Base-by-base conservation (phyloP, 1,284 basidiomycete genomes). In the Trametes versicolor region DNA sequence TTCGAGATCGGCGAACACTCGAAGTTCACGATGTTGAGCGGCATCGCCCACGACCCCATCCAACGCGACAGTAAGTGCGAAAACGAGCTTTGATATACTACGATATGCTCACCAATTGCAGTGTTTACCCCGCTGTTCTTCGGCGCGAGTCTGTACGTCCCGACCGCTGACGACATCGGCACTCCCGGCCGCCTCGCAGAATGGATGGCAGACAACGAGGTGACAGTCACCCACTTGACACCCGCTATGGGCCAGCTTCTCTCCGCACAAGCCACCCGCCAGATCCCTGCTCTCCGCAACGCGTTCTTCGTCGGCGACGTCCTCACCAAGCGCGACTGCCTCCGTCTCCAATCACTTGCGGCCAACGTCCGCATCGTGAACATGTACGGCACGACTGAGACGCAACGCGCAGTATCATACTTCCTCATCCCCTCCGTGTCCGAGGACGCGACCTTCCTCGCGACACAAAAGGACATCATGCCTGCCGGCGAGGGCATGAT, bases 251-350 rank as follows among this genome's bases (percentile, higher is more conserved):
- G 98, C 71, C 98, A 99, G 78, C 89, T 99, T 15, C 91, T 99
- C 56, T 98, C 97, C 9, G 96, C 97, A 0, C 96, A 99, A 78
- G 97, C 97, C 0, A 95, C 93, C 0, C 85, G 90, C 21, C 90
- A 94, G 74, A 98, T 99, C 70, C 93, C 95, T 0, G 87, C 91
- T 9, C 88, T 99, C 29, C 82, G 80, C 45, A 96, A 95, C 73
- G 98, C 98, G 12, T 99, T 99, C 84, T 99, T 99, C 75, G 98
- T 99, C 62, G 98, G 98, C n/a, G 98, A 99, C 76, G 91, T 99
- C 39, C 89, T 99, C 64, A 99, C 98, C 71, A 99, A 99, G 81
- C 93, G 98, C 53, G 98, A 99, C 79, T 99, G 98, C 78, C 89
- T 95, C 49, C 93, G 98, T 56, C 86, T 99, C 8, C 98, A 99